phyloP scores from a whole-genome alignment of 1,284 basidiomycete genomes.

The Lignosus rhinocerotis region DNA sequence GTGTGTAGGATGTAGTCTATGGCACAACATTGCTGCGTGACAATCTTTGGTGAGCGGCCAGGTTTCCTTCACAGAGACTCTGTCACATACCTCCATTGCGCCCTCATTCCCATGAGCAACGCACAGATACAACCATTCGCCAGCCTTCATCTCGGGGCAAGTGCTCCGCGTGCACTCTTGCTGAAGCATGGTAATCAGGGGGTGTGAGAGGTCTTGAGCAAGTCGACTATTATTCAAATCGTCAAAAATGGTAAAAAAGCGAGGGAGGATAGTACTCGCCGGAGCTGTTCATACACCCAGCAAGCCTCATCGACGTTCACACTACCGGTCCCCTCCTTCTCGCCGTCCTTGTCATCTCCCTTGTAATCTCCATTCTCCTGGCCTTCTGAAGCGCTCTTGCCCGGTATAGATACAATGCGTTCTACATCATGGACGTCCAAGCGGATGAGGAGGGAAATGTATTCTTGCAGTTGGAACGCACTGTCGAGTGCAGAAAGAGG shows the following conservation, averaged over 20 bases:
- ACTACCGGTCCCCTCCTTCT: slow-evolving; percentile 47
- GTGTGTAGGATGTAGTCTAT: slow-evolving; percentile 98
- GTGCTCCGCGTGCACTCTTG: slow-evolving; percentile 80
- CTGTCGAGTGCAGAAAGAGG: slow-evolving; percentile 77
- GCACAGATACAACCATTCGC: slow-evolving; percentile 95
- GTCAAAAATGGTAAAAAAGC: neutral
- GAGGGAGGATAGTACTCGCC: slow-evolving; percentile 50
- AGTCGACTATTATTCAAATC: slow-evolving; percentile 62
- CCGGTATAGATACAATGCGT: slow-evolving; percentile 77
- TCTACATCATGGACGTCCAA: slow-evolving; percentile 88
- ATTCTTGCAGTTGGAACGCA: slow-evolving; percentile 94
- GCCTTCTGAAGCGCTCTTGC: slow-evolving; percentile 33
- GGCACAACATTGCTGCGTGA: slow-evolving; percentile 85
- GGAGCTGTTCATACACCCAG: slow-evolving; percentile 95
- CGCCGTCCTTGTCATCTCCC: slow-evolving; percentile 41
- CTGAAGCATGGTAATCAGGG: slow-evolving; percentile 85
- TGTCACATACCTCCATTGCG: slow-evolving; percentile 61
- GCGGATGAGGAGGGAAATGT: slow-evolving; percentile 85
- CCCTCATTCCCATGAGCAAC: slow-evolving; percentile 86
- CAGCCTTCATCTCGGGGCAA: slow-evolving; percentile 97
- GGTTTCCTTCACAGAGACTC: neutral
- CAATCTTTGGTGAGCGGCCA: neutral
- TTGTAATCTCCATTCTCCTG: slow-evolving; percentile 39
- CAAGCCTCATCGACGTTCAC: slow-evolving; percentile 76
- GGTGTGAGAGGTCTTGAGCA: slow-evolving; percentile 89